These are phyloP conservation scores for Balamuthia mandrillaris DNA, from an alignment of 208 protist genomes.

Conservation along the genomic window DNA sequence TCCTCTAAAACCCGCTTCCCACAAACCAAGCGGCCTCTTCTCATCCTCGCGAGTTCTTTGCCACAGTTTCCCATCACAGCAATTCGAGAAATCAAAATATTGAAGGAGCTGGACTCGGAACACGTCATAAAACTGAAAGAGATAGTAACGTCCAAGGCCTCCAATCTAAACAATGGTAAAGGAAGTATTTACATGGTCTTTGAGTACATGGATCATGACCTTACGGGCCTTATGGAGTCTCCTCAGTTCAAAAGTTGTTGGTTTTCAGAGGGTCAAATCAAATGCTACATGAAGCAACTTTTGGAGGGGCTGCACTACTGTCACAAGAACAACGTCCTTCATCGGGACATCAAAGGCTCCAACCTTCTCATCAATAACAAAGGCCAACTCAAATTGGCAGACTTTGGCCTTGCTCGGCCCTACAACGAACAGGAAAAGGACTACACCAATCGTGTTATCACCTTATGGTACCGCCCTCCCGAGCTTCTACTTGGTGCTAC, in stretches of 20 bases:
- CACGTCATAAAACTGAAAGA: no score
- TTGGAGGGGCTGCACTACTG: slow-evolving; percentile 64
- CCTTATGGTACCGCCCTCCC: slow-evolving; percentile 80
- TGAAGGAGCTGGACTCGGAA: no score
- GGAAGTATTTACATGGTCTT: slow-evolving; percentile 78
- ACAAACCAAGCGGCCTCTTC: neutral
- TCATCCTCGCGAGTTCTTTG: no score
- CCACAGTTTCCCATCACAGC: no score
- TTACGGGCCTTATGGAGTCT: slow-evolving; percentile 73
- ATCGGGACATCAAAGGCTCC: slow-evolving; percentile 75
- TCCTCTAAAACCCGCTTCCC: no score
- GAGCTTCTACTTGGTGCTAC: slow-evolving; percentile 72
- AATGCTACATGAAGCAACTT: slow-evolving; percentile 76
- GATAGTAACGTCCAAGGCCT: slow-evolving; percentile 58
- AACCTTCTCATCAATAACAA: slow-evolving; percentile 49
- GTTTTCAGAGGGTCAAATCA: slow-evolving; percentile 67
- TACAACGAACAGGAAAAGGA: slow-evolving; percentile 26
- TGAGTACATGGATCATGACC: slow-evolving; percentile 81
- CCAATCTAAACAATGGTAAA: slow-evolving; percentile 40
- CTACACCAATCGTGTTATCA: slow-evolving; percentile 73
- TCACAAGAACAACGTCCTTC: slow-evolving; percentile 70
- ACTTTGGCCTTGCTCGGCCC: slow-evolving; percentile 70
- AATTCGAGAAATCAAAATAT: no score
- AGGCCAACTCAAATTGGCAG: slow-evolving; percentile 76
- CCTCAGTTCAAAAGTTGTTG: slow-evolving; percentile 41